Evolutionary conservation across 768 basidiomycete species (phyloP).

Genomic region (Favolaschia claudopus): DNA sequence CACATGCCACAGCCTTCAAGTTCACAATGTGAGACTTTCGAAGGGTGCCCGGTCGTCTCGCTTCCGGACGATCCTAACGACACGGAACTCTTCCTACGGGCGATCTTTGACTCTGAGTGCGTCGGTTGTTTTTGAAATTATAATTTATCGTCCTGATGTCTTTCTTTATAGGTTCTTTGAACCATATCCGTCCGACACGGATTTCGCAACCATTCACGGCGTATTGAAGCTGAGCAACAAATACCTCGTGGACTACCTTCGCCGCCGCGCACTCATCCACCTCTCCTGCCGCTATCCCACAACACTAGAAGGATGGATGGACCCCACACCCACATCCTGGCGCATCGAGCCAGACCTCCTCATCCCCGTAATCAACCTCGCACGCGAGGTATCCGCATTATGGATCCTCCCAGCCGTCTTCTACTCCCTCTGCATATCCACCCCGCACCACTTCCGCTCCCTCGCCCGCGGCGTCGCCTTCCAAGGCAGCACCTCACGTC

Average conservation of each 20-base stretch:
- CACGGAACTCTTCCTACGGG: not conserved
- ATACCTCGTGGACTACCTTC: conserved; percentile 8
- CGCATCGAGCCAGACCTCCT: not conserved
- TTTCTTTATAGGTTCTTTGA: conserved; percentile 5
- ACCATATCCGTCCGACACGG: not conserved
- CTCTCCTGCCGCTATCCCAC: conserved; percentile 4
- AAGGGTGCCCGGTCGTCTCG: conserved; percentile 3
- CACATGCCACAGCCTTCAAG: not conserved
- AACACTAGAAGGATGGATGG: not conserved
- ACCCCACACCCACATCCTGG: not conserved
- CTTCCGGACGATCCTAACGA: conserved; percentile 6
- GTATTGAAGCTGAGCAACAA: conserved; percentile 8
- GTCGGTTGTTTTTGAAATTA: too few species aligned
- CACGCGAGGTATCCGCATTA: conserved; percentile 7
- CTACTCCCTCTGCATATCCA: conserved; percentile 7
- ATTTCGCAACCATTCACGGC: conserved; percentile 5
- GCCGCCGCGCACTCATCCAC: not conserved
- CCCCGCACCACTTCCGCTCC: conserved; percentile 1
- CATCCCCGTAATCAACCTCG: conserved; percentile 10
- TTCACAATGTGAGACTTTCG: not conserved
- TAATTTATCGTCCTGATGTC: not conserved
- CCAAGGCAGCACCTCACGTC: not conserved
- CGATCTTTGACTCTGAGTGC: conserved; percentile 11
- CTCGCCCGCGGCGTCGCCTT: not conserved
- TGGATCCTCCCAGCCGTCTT: conserved; percentile 14